Evolutionary conservation across 768 basidiomycete species (phyloP).

Genomic region (Panellus pusillus): DNA sequence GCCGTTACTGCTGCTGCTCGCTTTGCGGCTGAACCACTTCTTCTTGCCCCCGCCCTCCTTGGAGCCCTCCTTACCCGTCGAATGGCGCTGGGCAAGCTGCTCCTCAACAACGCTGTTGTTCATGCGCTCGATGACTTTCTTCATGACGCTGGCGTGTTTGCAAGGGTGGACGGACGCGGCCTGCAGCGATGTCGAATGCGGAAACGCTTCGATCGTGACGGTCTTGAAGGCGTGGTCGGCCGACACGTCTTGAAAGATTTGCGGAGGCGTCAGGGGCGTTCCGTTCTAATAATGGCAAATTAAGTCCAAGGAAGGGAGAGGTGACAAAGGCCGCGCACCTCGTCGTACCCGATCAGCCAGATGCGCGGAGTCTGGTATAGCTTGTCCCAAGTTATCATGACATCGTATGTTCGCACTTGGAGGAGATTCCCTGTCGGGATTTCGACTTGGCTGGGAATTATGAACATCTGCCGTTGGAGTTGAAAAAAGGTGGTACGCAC

Average conservation of each 20-base stretch:
- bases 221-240: slow-evolving; percentile 98
- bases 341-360: slow-evolving; percentile 97
- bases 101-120: slow-evolving; percentile 84
- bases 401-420: slow-evolving; percentile 97
- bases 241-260: slow-evolving; percentile 97
- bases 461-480: neutral
- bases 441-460: slow-evolving; percentile 56
- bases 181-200: slow-evolving; percentile 83
- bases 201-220: slow-evolving; percentile 97
- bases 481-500: slow-evolving; percentile 36
- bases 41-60: slow-evolving; percentile 56
- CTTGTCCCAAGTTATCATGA: slow-evolving; percentile 99
- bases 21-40: slow-evolving; percentile 83
- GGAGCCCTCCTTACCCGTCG: slow-evolving; percentile 22
- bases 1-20: slow-evolving; percentile 55
- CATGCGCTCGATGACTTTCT: slow-evolving; percentile 99
- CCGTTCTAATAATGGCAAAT: slow-evolving; percentile 58
- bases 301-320: slow-evolving; percentile 2
- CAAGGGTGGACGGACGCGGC: slow-evolving; percentile 97
- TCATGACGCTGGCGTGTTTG: slow-evolving; percentile 99
- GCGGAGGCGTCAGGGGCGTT: slow-evolving; percentile 81
- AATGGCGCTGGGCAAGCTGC: slow-evolving; percentile 69
- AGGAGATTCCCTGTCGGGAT: slow-evolving; percentile 80
- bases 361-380: slow-evolving; percentile 98
- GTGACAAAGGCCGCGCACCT: slow-evolving; percentile 47